Conservation (phyloP, 2,329 filamentous ascomycete genomes). For the Herpotrichia juniperi region DNA sequence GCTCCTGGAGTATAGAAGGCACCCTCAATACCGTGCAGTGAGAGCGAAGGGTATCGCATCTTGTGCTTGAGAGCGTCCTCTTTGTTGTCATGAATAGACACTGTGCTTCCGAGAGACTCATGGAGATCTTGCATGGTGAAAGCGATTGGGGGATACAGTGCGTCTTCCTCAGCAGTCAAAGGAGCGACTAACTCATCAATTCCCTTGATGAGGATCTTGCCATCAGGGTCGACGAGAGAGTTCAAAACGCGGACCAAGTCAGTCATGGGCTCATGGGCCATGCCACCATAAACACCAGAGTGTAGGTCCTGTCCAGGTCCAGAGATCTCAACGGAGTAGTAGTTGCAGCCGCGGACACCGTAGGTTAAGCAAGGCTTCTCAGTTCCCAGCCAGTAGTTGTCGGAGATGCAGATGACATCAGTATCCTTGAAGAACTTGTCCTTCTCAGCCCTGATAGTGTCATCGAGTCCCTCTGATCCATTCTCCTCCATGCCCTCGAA, state of each 20-base stretch:
- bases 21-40: slow-evolving; percentile 92
- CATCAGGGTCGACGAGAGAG: slow-evolving; percentile 84
- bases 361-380: slow-evolving; percentile 99
- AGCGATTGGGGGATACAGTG: slow-evolving; percentile 85
- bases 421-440: slow-evolving; percentile 95
- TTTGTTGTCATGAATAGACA: slow-evolving; percentile 85
- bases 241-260: slow-evolving; percentile 84
- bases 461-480: slow-evolving; percentile 93
- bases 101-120: slow-evolving; percentile 87
- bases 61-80: slow-evolving; percentile 92
- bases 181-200: slow-evolving; percentile 92
- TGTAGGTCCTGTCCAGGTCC: slow-evolving; percentile 94
- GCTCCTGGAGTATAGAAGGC: slow-evolving; percentile 92
- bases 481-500: slow-evolving; percentile 99
- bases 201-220: slow-evolving; percentile 93
- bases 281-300: slow-evolving; percentile 95
- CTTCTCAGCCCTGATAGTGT: slow-evolving; percentile 88
- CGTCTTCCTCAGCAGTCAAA: slow-evolving; percentile 82
- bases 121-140: slow-evolving; percentile 97
- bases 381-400: slow-evolving; percentile 99
- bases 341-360: slow-evolving; percentile 95
- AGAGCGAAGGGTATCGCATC: slow-evolving; percentile 94
- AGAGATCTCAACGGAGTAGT: slow-evolving; percentile 90
- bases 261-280: slow-evolving; percentile 98
- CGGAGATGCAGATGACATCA: slow-evolving; percentile 96